These are phyloP conservation scores for Alternaria rosae DNA, from an alignment of 2,329 filamentous ascomycete species.

Conservation along the genomic window DNA sequence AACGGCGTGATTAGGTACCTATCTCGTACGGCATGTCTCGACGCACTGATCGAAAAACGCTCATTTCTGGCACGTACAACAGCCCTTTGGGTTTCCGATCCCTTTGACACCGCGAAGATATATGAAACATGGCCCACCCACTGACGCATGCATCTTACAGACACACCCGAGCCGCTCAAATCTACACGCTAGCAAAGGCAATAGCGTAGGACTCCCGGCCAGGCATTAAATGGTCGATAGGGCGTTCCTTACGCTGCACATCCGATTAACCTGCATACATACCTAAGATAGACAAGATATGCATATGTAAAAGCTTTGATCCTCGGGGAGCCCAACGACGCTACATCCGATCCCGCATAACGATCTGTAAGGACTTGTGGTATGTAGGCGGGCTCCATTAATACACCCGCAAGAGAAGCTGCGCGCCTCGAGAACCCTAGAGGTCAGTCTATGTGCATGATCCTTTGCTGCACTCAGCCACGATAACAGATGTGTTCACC, in stretches of 20 bases:
- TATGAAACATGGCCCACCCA: not conserved
- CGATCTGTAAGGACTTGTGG: constrained; percentile 3
- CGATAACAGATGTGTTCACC: not conserved
- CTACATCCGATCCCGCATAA: not conserved
- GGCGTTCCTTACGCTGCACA: constrained; percentile 9
- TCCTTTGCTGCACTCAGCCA: not conserved
- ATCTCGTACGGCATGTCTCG: not conserved
- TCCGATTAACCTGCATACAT: not conserved
- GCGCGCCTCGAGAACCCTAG: not conserved
- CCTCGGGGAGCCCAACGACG: not conserved
- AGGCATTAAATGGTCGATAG: constrained; percentile 3
- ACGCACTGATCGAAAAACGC: not conserved
- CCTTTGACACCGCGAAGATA: not conserved
- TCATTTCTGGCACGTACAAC: not conserved
- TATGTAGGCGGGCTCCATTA: not conserved
- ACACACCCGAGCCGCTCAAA: not conserved
- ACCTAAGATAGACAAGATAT: not conserved
- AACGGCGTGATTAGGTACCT: not conserved
- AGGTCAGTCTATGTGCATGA: not conserved
- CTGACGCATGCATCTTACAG: not conserved
- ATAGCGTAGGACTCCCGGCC: constrained; percentile 5
- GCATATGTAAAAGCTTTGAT: not conserved
- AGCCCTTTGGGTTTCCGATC: not conserved
- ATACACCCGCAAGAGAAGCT: not conserved
- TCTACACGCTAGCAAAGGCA: not conserved